Percentiles rank a stretch among this genome's conserved stretches.
These are phyloP conservation scores for Penicillium lagena DNA, from an alignment of 495 filamentous ascomycete species.

Conservation along the genomic window DNA sequence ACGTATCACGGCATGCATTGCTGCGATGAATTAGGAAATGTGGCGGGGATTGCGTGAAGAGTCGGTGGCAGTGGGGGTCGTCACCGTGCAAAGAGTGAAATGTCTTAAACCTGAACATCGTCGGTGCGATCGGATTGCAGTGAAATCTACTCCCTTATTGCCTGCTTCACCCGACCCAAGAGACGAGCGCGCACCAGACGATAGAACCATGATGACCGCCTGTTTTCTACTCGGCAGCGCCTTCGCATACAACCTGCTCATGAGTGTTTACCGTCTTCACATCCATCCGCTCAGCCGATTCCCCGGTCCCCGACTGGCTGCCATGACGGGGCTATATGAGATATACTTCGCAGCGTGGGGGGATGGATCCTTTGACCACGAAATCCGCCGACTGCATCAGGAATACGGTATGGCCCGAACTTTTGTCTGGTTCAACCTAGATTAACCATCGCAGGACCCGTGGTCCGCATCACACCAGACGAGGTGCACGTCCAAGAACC, in stretches of 20 bases:
- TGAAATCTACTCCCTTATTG: too few relatives aligned
- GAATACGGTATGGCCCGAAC: slow-evolving; percentile 20
- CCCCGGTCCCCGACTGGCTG: slow-evolving; percentile 41
- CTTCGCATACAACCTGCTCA: slow-evolving; percentile 16
- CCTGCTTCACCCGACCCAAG: not conserved
- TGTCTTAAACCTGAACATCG: too few relatives aligned
- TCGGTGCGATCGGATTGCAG: too few relatives aligned
- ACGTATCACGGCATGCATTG: too few relatives aligned
- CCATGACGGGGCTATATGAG: slow-evolving; percentile 38
- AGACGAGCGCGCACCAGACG: not conserved
- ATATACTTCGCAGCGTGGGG: slow-evolving; percentile 39
- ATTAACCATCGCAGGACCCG: slow-evolving; percentile 7
- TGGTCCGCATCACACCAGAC: slow-evolving; percentile 21
- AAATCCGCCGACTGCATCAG: slow-evolving; percentile 39
- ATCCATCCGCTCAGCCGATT: slow-evolving; percentile 34
- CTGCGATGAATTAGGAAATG: too few relatives aligned
- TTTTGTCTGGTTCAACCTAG: too few relatives aligned
- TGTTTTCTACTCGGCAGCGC: slow-evolving; percentile 18
- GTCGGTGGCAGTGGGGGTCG: too few relatives aligned
- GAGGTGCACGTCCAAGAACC: slow-evolving; percentile 18
- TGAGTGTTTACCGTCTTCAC: slow-evolving; percentile 25
- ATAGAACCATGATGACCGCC: slow-evolving; percentile 10
- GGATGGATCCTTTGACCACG: slow-evolving; percentile 28
- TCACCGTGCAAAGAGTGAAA: too few relatives aligned
- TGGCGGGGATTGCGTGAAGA: too few relatives aligned